A percentile compares a stretch with the other conserved stretches of the same genome.
Evolutionary conservation across 805 yeast species (phyloP).

Genomic region (Saccharomycopsis babjevae): DNA sequence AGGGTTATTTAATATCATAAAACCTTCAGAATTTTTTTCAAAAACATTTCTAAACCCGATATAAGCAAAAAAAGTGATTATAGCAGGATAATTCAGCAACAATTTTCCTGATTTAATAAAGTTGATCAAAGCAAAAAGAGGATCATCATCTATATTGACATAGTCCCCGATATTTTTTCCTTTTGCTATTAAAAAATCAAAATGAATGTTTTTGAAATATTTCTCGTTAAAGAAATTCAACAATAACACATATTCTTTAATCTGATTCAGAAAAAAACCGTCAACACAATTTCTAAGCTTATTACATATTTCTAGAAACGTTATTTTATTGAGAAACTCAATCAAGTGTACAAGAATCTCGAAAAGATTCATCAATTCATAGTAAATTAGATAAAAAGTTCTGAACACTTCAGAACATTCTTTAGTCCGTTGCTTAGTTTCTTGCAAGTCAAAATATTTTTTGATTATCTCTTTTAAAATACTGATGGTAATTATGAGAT

Average conservation of each 20-base stretch:
- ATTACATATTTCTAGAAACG: neutral
- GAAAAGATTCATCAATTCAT: neutral
- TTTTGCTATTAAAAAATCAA: neutral
- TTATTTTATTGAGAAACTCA: neutral
- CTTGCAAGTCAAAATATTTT: neutral
- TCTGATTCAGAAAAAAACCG: neutral
- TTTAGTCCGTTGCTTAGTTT: neutral
- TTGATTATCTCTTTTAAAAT: neutral
- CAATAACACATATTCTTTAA: neutral
- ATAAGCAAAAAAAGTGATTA: neutral
- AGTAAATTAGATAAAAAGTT: neutral
- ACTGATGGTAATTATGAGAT: neutral
- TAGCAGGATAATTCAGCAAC: neutral
- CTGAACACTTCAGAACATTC: neutral
- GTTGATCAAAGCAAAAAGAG: neutral
- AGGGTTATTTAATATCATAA: neutral
- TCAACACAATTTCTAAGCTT: neutral
- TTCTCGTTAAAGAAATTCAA: neutral
- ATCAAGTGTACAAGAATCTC: neutral
- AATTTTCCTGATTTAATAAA: neutral
- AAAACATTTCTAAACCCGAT: neutral
- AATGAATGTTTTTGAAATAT: neutral
- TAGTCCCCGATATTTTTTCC: neutral
- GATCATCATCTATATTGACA: neutral
- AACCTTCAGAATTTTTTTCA: neutral